Conservation (phyloP, 371 early-diverging fungal species). For the Mortierella polycephala region DNA sequence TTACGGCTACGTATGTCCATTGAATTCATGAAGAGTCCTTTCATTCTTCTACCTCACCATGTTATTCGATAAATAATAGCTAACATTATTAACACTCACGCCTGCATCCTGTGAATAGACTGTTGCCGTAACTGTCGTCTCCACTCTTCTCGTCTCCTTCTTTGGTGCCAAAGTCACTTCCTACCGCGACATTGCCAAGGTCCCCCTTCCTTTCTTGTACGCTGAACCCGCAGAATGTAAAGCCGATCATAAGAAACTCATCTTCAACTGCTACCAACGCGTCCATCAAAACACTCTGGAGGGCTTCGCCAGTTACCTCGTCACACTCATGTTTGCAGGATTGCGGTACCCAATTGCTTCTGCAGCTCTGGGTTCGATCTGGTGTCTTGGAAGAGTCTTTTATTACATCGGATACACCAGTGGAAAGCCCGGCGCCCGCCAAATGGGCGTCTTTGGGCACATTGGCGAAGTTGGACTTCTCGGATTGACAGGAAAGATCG, state of each 20-base stretch:
- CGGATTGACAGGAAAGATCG: slow-evolving; percentile 20
- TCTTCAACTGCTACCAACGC: slow-evolving; percentile 78
- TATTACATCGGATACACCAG: slow-evolving; percentile 64
- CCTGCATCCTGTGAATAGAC: slow-evolving; percentile 33
- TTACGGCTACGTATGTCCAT: slow-evolving; percentile 68
- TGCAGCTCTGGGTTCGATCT: slow-evolving; percentile 61
- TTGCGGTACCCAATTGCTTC: slow-evolving; percentile 65
- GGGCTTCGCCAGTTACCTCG: slow-evolving; percentile 28
- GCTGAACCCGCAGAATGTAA: slow-evolving; percentile 70
- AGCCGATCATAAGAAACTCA: slow-evolving; percentile 64
- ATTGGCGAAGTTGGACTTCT: slow-evolving; percentile 31
- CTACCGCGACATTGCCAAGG: slow-evolving; percentile 68
- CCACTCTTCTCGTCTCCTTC: slow-evolving; percentile 58
- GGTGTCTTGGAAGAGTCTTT: slow-evolving; percentile 60
- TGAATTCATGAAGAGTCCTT: too few relatives aligned
- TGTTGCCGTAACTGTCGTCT: slow-evolving; percentile 48
- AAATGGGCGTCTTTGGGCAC: slow-evolving; percentile 26
- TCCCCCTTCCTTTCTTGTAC: slow-evolving; percentile 74
- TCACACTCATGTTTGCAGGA: slow-evolving; percentile 60
- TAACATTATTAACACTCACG: slow-evolving; percentile 34
- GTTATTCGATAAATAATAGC: too few relatives aligned
- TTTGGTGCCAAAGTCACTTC: slow-evolving; percentile 65
- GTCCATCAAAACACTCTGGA: slow-evolving; percentile 72
- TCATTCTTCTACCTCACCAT: neutral
- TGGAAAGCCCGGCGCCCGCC: slow-evolving; percentile 59